phyloP scores from a whole-genome alignment of 225 moss, liverwort and hornwort species.

The Sphagnum contortum region DNA sequence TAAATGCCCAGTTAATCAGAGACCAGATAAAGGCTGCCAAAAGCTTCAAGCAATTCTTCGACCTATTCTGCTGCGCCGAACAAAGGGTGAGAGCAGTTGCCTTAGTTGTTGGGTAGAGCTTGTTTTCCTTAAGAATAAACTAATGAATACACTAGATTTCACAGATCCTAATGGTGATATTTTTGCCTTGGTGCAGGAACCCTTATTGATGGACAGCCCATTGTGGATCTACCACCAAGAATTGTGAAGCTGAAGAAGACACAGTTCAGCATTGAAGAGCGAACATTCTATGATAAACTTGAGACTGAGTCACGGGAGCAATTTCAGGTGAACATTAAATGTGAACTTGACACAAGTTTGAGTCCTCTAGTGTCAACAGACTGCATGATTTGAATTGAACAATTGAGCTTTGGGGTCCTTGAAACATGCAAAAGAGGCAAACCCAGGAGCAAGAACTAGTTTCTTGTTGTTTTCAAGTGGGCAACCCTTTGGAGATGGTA shows the following conservation, averaged over 20 bases:
- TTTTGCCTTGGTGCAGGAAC: conserved; percentile 39
- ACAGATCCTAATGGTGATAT: no score
- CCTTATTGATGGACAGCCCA: conserved; percentile 81
- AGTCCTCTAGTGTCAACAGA: no score
- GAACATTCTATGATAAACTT: conserved; percentile 73
- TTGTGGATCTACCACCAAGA: conserved; percentile 84
- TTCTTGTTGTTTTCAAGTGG: no score
- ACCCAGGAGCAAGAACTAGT: no score
- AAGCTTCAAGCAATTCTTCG: conserved; percentile 58
- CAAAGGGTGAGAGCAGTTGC: conserved; percentile 54
- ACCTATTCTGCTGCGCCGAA: conserved; percentile 75
- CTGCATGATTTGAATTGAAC: no score
- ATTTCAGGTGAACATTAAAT: conserved; percentile 48
- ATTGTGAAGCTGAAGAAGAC: conserved; percentile 84
- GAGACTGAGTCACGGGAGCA: conserved; percentile 83
- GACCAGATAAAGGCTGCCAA: conserved; percentile 64
- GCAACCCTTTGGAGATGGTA: no score
- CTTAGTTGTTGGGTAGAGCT: no score
- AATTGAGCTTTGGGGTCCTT: no score
- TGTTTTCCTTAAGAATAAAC: no score
- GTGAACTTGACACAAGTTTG: background rate
- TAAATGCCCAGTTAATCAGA: conserved; percentile 71
- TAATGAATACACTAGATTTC: no score
- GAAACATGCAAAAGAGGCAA: no score
- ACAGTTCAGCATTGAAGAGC: conserved; percentile 86